Evolutionary conservation across 2,329 filamentous ascomycete genomes (phyloP), one percentile per base, ranked within the genome.

Genomic region (Septoria linicola): DNA sequence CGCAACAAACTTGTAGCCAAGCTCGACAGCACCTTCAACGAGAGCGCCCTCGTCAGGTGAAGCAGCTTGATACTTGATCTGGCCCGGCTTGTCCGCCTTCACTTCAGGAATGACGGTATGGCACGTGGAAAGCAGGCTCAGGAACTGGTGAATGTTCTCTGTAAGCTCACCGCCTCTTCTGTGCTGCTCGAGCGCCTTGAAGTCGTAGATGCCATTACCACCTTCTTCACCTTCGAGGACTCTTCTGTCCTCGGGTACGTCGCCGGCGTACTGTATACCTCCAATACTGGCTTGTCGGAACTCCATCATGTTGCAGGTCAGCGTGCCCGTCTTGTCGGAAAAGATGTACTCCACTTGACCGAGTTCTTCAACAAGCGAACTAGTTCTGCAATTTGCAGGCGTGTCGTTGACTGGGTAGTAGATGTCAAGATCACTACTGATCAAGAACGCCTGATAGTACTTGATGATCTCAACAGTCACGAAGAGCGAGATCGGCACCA

Each of bases 331-430:
- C 76, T 97, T 97, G 76, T 97, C 92, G 0, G 90, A 96, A 70
- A 99, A 99, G 58, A 99, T 93, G 65, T 95, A 99, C 66, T 97
- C 93, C 37, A 99, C 95, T 80, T 97, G 96, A 49, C 93, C 93
- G 37, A 99, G 75, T 67, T 99, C 95, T 73, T 99, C 93, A 8
- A 99, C 93, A 67, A 99, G 76, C 60, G 91, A 96, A 2, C 92
- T 97, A 0, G 93, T 99, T 63, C 93, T 83, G 72, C 93, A 99
- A 59, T 93, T 95, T 4, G 93, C 91, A 10, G 93, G 90, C 0
- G 92, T 99, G 64, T 99, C 91, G 1, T 86, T 96, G 68, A 89
- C 88, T 64, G 96, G 88, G 69, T 99, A 89, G 73, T 99, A 99
- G 63, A 99, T 99, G 68, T 99, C 93, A 50, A 99, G 79, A 68